Base-by-base conservation (phyloP, 176 grass and related monocot species). In the Oryza longistaminata region DNA sequence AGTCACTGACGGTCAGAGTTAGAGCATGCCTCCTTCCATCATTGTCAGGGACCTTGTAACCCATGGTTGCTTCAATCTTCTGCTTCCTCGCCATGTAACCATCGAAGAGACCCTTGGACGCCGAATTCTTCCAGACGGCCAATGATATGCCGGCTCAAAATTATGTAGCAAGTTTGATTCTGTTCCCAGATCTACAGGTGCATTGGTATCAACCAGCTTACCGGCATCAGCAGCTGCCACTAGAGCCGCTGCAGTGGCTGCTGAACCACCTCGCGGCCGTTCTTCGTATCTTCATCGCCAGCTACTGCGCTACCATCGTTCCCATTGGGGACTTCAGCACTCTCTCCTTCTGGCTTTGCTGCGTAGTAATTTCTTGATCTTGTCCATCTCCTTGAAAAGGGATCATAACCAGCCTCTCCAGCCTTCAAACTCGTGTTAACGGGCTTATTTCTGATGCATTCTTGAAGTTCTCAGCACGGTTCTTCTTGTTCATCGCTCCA, bases 401-500 rank as follows among this genome's bases (percentile, higher is more conserved):
- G 96, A 74, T 98, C 93, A 78, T 98, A 98, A 67, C 96, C 96
- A 48, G 93, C 93, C 84, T 98, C 96, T 82, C 96, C 96, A 70
- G 85, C 96, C 78, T 95, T 98, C 64, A 98, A 77, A 85, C 80
- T 77, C 2, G 83, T 93, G 80, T 99, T 99, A 34, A 96, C 83
- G 39, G 93, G 91, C 78, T 96, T 99, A 94, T 10, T 84, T 95
- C 96, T 11, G 96, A 99, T 33, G 96, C 93, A 68, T 96, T 99
- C 80, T 92, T 95, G 77, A 99, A 99, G 73, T 99, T 98, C 49
- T 98, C 96, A 43, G 83, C 93, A 29, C 93, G 89, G 73, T 98
- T 99, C 83, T 87, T 95, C 73, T 88, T 84, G 82, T 99, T 99
- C 96, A 99, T 99, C 72, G 91, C 96, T 94, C 96, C 88, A 99